A percentile compares a stretch with the other conserved stretches of the same genome.
Conservation (phyloP, 495 filamentous ascomycete genomes). For the Aspergillus hancockii region DNA sequence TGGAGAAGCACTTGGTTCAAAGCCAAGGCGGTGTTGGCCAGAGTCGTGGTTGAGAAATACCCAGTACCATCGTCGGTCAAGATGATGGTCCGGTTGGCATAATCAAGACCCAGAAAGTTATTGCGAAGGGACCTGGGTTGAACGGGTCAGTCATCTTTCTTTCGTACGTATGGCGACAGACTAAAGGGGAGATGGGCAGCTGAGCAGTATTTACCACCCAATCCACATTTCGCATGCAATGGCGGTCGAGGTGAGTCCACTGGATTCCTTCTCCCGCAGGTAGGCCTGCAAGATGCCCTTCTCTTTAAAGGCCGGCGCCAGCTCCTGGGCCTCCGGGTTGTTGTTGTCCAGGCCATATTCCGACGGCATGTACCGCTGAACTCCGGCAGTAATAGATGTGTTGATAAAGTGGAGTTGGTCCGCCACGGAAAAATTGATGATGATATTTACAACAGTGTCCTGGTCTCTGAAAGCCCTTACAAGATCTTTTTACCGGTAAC, state of each 20-base stretch:
- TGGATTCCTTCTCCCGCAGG: conserved; percentile 8
- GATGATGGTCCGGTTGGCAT: conserved; percentile 7
- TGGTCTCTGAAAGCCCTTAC: conserved; percentile 12
- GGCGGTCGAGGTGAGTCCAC: conserved; percentile 14
- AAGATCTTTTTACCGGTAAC: conserved; percentile 4
- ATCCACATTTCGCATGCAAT: conserved; percentile 20
- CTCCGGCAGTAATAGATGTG: conserved; percentile 7
- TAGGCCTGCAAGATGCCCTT: conserved; percentile 15
- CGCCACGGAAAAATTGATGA: conserved; percentile 14
- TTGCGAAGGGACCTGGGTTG: conserved; percentile 14
- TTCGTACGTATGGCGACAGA: too few relatives aligned
- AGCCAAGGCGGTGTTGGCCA: conserved; percentile 12
- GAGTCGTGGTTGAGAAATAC: conserved; percentile 8
- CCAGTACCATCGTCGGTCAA: conserved; percentile 12
- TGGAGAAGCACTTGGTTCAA: conserved; percentile 11
- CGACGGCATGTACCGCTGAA: conserved; percentile 14
- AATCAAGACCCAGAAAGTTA: conserved; percentile 16
- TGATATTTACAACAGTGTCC: conserved; percentile 12
- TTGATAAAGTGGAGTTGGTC: conserved; percentile 14
- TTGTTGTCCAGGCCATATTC: conserved; percentile 19
- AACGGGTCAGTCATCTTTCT: too few relatives aligned
- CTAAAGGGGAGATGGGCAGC: background rate
- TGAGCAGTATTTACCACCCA: conserved; percentile 9
- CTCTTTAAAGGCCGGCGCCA: conserved; percentile 6
- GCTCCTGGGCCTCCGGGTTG: background rate